Base-by-base conservation (phyloP, 345 rosid species). In the Euphorbia pulcherrima region DNA sequence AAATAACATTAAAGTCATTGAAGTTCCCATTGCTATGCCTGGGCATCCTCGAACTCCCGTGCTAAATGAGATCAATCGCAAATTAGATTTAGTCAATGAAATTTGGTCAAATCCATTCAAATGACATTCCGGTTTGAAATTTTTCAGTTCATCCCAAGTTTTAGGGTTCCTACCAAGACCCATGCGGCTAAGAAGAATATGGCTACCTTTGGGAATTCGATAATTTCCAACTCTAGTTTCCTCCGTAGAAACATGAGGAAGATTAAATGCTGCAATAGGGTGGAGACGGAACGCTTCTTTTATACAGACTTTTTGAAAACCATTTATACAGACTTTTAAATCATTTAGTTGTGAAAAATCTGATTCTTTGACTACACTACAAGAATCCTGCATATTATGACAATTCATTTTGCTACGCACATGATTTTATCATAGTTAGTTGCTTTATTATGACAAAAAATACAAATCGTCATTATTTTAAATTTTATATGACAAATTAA, bases 141-240 rank as follows among this genome's bases (percentile, higher is more conserved):
- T 69, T 17, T 62, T 66, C 0, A 88, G 88, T 0, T 78, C 83
- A 0, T 76, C 78, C 91, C 88, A 86, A 0, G 78, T 75, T n/a
- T 60, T 73, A 30, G 84, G 78, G 69, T 84, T 86, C 26, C 81
- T 71, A 1, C 88, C 88, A 3, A 84, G 69, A 7, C 77, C 88
- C 5, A 59, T 21, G 1, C 87, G 83, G 48, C 84, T 79, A 0
- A 86, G 72, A 35, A 84, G 5, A 1, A 83, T 28, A 18, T 84
- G 87, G 23, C 87, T 83, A 6, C 88, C 91, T 30, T 86, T 86
- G 0, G 88, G 87, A 62, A 86, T 86, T 62, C 81, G 78, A 75
- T 83, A 84, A 26, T 62, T 68, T 5, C 77, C 77, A 5, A 86
- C 73, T 8, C 52, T 62, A 1, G 81, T 8, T 2, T 86, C 84